Percentiles rank a stretch among this genome's conserved stretches.
phyloP scores from a whole-genome alignment of 2,329 filamentous ascomycete genomes.

The Davidsoniella virescens region DNA sequence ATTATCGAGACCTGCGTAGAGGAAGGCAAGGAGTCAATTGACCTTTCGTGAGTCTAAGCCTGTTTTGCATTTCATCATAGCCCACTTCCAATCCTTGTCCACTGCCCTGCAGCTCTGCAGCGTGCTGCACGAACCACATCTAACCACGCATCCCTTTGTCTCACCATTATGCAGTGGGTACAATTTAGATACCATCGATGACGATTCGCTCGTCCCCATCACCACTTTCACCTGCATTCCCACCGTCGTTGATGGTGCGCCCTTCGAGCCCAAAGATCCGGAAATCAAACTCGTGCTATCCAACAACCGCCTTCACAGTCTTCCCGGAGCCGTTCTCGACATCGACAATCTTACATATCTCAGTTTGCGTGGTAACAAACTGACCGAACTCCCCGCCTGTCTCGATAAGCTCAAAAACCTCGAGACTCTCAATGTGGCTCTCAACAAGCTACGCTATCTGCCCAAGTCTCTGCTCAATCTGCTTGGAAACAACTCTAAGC shows the following conservation, averaged over 20 bases:
- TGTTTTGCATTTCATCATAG: not conserved
- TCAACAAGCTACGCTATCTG: conserved; percentile 43
- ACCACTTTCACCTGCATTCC: conserved; percentile 38
- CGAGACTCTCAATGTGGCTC: conserved; percentile 46
- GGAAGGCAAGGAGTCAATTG: conserved; percentile 39
- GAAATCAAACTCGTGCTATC: conserved; percentile 45
- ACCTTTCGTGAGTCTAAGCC: conserved; percentile 37
- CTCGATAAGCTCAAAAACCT: conserved; percentile 43
- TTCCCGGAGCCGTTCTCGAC: conserved; percentile 46
- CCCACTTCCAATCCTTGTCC: not conserved
- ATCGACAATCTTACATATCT: conserved; percentile 46
- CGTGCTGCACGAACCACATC: too few species aligned
- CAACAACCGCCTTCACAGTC: conserved; percentile 36
- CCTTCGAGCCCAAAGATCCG: conserved; percentile 42
- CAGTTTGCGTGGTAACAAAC: conserved; percentile 46
- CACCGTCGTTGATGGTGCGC: conserved; percentile 36
- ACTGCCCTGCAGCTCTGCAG: not conserved
- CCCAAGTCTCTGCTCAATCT: conserved; percentile 47
- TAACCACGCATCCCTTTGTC: not conserved
- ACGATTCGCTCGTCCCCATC: conserved; percentile 40
- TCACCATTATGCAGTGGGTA: conserved; percentile 21
- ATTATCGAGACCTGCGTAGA: conserved; percentile 40
- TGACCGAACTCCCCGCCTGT: conserved; percentile 42
- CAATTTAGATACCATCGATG: conserved; percentile 35
- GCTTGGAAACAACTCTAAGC: conserved; percentile 27